Percentiles rank a stretch among this genome's conserved stretches.
Evolutionary conservation across 169 alveolate species (phyloP).

Genomic region (Babesia ovata): DNA sequence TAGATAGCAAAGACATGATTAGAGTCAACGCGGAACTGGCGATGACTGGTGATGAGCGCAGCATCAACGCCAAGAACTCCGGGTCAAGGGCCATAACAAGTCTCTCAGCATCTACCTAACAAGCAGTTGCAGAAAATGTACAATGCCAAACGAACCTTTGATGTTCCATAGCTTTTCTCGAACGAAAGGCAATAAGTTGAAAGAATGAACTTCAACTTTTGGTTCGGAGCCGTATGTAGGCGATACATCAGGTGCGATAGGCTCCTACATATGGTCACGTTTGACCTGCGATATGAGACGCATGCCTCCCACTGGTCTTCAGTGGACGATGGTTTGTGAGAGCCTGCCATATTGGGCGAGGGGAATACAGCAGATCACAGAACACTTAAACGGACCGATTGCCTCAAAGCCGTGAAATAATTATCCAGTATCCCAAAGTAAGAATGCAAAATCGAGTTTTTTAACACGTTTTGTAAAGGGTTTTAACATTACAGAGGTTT

Average conservation of each 20-base stretch:
- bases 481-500: not conserved
- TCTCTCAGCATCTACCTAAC: constrained; percentile 18
- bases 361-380: not conserved
- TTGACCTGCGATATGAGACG: not conserved
- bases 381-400: not conserved
- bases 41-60: constrained; percentile 47
- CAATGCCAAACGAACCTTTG: constrained; percentile 12
- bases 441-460: no score
- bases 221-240: constrained; percentile 39
- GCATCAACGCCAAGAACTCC: constrained; percentile 40
- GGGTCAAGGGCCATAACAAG: constrained; percentile 60
- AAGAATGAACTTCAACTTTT: constrained; percentile 34
- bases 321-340: not conserved
- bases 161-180: not conserved
- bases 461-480: not conserved
- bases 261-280: constrained; percentile 15
- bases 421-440: no score
- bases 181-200: constrained; percentile 16
- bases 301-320: constrained; percentile 17
- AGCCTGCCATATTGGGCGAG: not conserved
- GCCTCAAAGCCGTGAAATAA: not conserved
- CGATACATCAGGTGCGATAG: constrained; percentile 46
- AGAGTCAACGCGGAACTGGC: constrained; percentile 31
- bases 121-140: not conserved
- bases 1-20: not conserved